Conservation (phyloP, 768 basidiomycete species). For the Amanita subjunquillea region DNA sequence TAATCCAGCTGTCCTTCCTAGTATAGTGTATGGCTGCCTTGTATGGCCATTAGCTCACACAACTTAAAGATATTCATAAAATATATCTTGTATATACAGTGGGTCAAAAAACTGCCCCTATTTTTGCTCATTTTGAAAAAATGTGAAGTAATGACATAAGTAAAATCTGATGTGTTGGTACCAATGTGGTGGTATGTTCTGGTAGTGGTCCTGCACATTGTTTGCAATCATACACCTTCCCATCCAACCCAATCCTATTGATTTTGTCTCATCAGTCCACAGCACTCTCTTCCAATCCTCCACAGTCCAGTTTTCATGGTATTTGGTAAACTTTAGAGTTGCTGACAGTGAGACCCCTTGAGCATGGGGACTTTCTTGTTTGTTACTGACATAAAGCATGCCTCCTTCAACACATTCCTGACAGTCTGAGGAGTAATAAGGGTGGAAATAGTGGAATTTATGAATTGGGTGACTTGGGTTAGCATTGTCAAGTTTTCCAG, state of each 20-base stretch:
- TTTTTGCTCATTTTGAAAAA: too few relatives aligned
- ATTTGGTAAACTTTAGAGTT: conserved; percentile 9
- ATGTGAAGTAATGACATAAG: too few relatives aligned
- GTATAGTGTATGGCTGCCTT: too few relatives aligned
- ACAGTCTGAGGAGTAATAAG: conserved; percentile 12
- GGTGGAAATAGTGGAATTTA: conserved; percentile 8
- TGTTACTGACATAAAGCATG: conserved; percentile 8
- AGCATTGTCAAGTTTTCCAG: not conserved
- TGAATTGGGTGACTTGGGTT: conserved; percentile 11
- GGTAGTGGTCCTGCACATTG: conserved; percentile 10
- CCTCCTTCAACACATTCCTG: conserved; percentile 12
- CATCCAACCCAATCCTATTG: conserved; percentile 20
- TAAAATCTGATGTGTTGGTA: too few relatives aligned
- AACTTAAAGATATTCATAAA: too few relatives aligned
- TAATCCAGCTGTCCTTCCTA: too few relatives aligned
- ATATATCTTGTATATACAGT: too few relatives aligned
- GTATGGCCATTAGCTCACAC: too few relatives aligned
- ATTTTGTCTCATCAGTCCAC: conserved; percentile 22
- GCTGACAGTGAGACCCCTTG: conserved; percentile 1
- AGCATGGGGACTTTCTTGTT: conserved; percentile 15
- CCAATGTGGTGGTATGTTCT: not conserved
- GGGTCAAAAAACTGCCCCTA: too few relatives aligned
- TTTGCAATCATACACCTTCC: conserved; percentile 11
- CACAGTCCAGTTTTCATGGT: too few relatives aligned
- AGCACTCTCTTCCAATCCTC: conserved; percentile 7